Evolutionary conservation across 495 filamentous ascomycete species (phyloP).

Genomic region (Penicillium tannophilum): DNA sequence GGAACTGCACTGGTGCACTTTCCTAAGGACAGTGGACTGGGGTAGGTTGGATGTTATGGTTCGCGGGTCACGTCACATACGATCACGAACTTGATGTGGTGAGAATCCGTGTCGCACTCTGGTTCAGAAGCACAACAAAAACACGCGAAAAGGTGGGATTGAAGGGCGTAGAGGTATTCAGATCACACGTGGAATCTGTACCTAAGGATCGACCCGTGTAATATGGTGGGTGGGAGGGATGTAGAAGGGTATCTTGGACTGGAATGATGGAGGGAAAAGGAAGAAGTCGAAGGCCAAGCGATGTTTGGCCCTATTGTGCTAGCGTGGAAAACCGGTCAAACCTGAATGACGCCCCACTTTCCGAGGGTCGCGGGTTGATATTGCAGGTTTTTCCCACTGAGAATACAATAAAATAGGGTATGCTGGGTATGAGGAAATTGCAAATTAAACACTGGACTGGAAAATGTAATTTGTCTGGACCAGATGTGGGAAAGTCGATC

Average conservation of each 20-base stretch:
- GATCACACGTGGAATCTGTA: conserved; percentile 19
- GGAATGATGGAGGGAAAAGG: conserved; percentile 41
- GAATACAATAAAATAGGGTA: conserved; percentile 17
- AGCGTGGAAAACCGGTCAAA: conserved; percentile 48
- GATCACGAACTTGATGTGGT: conserved; percentile 34
- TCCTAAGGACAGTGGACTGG: conserved; percentile 28
- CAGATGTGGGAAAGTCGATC: conserved; percentile 21
- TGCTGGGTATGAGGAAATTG: conserved; percentile 8
- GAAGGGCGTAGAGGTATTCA: conserved; percentile 18
- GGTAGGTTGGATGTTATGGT: conserved; percentile 15
- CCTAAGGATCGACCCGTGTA: conserved; percentile 12
- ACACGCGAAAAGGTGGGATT: conserved; percentile 28
- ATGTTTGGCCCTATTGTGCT: conserved; percentile 53
- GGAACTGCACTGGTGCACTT: conserved; percentile 32
- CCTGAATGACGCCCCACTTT: conserved; percentile 46
- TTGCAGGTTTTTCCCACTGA: conserved; percentile 12
- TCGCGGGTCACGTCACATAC: conserved; percentile 27
- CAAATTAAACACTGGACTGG: conserved; percentile 15
- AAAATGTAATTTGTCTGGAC: conserved; percentile 13
- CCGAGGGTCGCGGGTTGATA: conserved; percentile 36
- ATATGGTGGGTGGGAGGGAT: conserved; percentile 18
- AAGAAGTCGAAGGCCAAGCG: conserved; percentile 46
- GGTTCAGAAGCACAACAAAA: conserved; percentile 21
- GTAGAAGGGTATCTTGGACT: conserved; percentile 41
- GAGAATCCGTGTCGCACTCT: conserved; percentile 26